Conservation (phyloP, 202 grass and related monocot genomes). For the Tripidium arundinaceum region DNA sequence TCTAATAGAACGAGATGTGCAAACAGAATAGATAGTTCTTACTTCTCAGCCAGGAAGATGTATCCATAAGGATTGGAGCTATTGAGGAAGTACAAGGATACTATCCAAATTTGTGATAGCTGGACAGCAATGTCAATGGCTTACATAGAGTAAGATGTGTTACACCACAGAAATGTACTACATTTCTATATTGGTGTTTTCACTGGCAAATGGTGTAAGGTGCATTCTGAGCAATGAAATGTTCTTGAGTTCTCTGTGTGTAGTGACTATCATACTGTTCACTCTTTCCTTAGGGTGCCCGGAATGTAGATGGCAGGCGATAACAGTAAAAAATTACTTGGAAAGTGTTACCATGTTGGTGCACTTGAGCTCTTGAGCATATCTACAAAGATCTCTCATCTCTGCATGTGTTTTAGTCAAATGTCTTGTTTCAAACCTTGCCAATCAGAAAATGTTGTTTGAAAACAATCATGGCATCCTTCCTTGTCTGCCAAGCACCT, state of each 20-base stretch:
- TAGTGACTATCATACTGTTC: too few species aligned
- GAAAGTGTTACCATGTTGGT: background rate
- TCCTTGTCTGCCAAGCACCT: background rate
- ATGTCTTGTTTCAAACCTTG: too few species aligned
- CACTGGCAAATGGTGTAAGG: background rate
- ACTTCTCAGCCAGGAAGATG: too few species aligned
- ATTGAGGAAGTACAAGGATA: too few species aligned
- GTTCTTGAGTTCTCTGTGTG: too few species aligned
- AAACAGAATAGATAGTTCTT: too few species aligned
- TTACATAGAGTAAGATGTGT: background rate
- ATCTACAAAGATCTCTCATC: background rate
- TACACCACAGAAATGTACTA: background rate
- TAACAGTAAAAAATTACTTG: background rate
- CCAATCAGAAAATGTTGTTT: background rate
- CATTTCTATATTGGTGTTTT: background rate
- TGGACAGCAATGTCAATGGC: background rate
- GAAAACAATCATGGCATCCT: background rate
- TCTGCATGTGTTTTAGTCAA: too few species aligned
- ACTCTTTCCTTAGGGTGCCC: background rate
- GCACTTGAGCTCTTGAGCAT: background rate
- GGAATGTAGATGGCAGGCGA: background rate
- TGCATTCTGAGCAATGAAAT: too few species aligned
- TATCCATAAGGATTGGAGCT: too few species aligned
- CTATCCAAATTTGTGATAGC: constrained; percentile 6
- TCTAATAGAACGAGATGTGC: too few species aligned